Evolutionary conservation across 495 filamentous ascomycete species (phyloP), one percentile per base, ranked within the genome.

Genomic region (Penicillium lividum): DNA sequence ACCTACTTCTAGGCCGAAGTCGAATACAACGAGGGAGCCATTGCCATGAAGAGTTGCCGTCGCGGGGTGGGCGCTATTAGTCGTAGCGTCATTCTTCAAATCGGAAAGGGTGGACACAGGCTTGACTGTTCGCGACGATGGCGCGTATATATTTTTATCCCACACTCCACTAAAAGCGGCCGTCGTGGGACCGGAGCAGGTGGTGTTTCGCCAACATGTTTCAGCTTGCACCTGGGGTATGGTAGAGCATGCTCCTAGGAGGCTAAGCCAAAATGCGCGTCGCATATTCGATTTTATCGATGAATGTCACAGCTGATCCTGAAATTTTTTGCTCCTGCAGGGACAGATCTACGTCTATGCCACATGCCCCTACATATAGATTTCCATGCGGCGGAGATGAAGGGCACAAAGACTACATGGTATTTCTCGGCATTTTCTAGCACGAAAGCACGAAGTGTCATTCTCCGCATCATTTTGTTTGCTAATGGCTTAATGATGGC

Each of bases 141-240:
- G 84, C 7, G 84, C 78, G 58, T 77, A 87, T 47, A 83, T 87
- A 64, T 88, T 82, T 4, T 73, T 68, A 34, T 87, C 82, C 84
- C 86, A 87, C 42, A 71, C 66, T 3, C 85, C 85, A 0, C 79
- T 76, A 57, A 87, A 89, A n/a, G 82, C 77, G 28, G 74, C 55
- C 11, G 75, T 58, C 13, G 66, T 58, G 28, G 84, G 79, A 0
- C 84, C 82, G 25, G 77, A 78, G 56, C 85, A 88, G 38, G 73
- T 65, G 7, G 80, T 83, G 51, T 82, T 66, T 51, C 80, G 71
- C 85, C 84, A 88, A 62, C 85, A 88, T 33, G 48, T 61, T 34
- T 75, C 64, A 5, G 77, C 73, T 13, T 57, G 40, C 9, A 51
- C 66, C 25, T 52, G 16, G 15, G 61, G 50, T 63, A 38, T 5